Base-by-base conservation (phyloP, 2,329 filamentous ascomycete species). In the Aureobasidium sp. region DNA sequence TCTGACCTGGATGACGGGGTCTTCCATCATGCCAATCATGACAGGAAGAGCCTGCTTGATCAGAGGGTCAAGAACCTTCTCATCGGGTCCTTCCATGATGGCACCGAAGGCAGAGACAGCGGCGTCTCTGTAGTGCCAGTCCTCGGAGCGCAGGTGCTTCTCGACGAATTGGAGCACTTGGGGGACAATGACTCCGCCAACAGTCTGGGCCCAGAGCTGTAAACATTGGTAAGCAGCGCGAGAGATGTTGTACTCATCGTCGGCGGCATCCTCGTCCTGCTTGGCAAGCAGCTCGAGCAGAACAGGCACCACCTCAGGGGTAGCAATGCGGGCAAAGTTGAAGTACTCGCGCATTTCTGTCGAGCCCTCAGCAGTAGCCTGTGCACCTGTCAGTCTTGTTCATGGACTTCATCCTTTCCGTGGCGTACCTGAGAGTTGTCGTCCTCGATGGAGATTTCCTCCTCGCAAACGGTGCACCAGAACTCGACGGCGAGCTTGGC, bases 391-490 rank as follows among this genome's bases (percentile, higher is more conserved):
- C 29, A 59, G 55, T 20, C 14, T 45, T 22, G 17, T n/a, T 53
- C 39, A 14, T 17, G 5, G n/a, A n/a, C 27, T 6, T 25, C 42
- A 9, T 6, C 53, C 22, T 17, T 45, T 52, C 58, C 31, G 22
- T 48, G 57, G 75, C 78, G 68, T 78, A 89, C 86, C 77, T 89
- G 86, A 67, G 86, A 83, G 75, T 99, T 99, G 76, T 99, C 94
- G 72, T 99, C 94, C 73, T 99, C 94, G 70, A 99, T 97, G 67
- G 88, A 88, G 70, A 97, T 93, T 77, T 99, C 94, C 78, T 99
- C 94, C 75, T 99, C 94, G 76, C 94, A 99, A 53, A 99, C 94
- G n/a, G 94, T 97, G 81, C 93, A 97, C 94, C 94, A 99, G 80
- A 99, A 99, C 75, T 99, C 94, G 68, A 99, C 91, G 41, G 94